Evolutionary conservation across 2,329 filamentous ascomycete genomes (phyloP), one percentile per base, ranked within the genome.

Genomic region (Cryphonectria parasitica): DNA sequence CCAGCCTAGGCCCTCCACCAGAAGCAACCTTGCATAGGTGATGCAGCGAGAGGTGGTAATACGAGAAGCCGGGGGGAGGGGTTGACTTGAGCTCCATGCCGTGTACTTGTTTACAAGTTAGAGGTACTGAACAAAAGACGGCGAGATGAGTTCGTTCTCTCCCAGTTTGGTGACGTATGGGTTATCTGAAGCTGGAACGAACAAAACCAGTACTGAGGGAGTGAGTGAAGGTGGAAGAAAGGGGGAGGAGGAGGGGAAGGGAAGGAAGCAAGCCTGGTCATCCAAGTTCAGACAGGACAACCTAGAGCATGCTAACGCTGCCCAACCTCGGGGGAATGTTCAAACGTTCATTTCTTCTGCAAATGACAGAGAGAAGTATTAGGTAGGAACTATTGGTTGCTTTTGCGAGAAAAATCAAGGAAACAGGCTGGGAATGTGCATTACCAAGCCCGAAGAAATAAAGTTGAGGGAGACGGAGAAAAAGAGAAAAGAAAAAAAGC

Each of bases 11-110:
- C 25, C 34, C 69, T 19, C 13, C 25, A 36, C 69, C 66, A 67
- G 34, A 56, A 69, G 36, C 69, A 69, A 60, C 60, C 34, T 25
- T n/a, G 54, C 64, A 58, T 19, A n/a, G 52, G 8, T 67, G 67
- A 71, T 62, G 39, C 64, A 68, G 70, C 70, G 67, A 67, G 67
- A 69, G 45, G 25, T 65, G 52, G 52, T 64, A 22, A 63, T 64
- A 64, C 52, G 64, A 65, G 52, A 63, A 49, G 41, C 45, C 58
- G 54, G 56, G 39, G 28, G 52, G 54, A 13, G 25, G 10, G 22
- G 7, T 13, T 58, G 54, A 28, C 25, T 28, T 54, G n/a, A 13
- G 28, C 52, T n/a, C 45, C 45, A n/a, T 49, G 45, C 45, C 1
- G 45, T 49, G 45, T 49, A n/a, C 45, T 49, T n/a, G 45, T 45